A percentile compares a stretch with the other conserved stretches of the same genome.
phyloP scores from a whole-genome alignment of 176 grass and related monocot species.

The Ampelocalamus luodianensis region DNA sequence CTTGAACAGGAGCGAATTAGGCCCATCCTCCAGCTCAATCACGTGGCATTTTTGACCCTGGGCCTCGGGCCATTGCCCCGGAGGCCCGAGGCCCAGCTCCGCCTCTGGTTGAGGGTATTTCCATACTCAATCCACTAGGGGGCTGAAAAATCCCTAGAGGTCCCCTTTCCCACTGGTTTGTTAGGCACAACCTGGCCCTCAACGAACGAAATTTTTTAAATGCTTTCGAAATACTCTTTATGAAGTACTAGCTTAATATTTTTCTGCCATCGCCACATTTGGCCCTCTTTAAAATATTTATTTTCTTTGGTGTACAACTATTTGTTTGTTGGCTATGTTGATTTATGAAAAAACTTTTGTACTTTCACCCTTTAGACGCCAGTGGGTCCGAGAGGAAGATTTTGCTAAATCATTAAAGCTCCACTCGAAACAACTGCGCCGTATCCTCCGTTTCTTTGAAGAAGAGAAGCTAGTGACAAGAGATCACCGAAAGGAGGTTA shows the following conservation, averaged over 20 bases:
- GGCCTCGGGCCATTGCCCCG: too few species aligned
- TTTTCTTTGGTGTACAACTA: neutral
- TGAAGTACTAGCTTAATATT: neutral
- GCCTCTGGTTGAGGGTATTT: slow-evolving; percentile 11
- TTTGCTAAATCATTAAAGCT: slow-evolving; percentile 90
- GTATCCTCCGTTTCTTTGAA: slow-evolving; percentile 92
- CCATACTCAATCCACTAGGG: neutral
- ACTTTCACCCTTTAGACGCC: slow-evolving; percentile 56
- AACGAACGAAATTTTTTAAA: neutral
- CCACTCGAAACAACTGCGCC: slow-evolving; percentile 85
- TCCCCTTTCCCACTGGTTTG: neutral
- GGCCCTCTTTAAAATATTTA: neutral
- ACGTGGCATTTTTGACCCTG: too few species aligned
- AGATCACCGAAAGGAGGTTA: slow-evolving; percentile 97
- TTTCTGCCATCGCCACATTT: neutral
- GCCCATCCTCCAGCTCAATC: too few species aligned
- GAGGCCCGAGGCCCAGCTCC: too few species aligned
- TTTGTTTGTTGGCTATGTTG: slow-evolving; percentile 30
- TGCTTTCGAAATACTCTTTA: neutral
- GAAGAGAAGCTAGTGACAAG: slow-evolving; percentile 93
- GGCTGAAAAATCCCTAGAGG: neutral
- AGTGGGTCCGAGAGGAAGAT: slow-evolving; percentile 97
- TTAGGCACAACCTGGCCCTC: neutral
- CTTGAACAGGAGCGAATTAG: too few species aligned
- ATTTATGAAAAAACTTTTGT: slow-evolving; percentile 16